A percentile compares a stretch with the other conserved stretches of the same genome.
Conservation (phyloP, 345 rosid species). For the Salix dunnii region DNA sequence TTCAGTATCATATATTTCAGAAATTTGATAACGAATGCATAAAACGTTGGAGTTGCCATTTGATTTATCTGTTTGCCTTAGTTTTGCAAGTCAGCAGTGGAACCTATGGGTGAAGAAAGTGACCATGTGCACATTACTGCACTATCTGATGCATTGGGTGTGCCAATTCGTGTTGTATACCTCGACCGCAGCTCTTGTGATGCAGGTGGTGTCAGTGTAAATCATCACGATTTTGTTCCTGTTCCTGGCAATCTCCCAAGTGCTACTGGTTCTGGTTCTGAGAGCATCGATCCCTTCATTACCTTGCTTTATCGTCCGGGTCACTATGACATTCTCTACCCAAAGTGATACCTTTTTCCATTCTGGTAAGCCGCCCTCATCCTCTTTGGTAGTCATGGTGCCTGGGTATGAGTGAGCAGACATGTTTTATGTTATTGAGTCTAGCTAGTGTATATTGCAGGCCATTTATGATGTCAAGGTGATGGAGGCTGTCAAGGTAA, state of each 20-base stretch:
- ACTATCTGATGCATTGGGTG: conserved; percentile 86
- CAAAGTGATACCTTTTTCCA: conserved; percentile 42
- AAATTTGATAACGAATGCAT: not conserved
- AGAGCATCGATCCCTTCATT: conserved; percentile 56
- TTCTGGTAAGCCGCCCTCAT: conserved; percentile 33
- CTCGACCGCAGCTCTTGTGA: conserved; percentile 96
- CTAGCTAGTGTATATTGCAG: conserved; percentile 17
- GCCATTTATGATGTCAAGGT: conserved; percentile 12
- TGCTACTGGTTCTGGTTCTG: conserved; percentile 32
- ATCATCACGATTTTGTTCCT: conserved; percentile 92
- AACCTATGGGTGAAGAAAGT: conserved; percentile 99
- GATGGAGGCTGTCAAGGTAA: conserved; percentile 9
- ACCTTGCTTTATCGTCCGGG: conserved; percentile 95
- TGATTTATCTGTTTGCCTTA: conserved; percentile 29
- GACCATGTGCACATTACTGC: conserved; percentile 98
- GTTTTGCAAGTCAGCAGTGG: conserved; percentile 99
- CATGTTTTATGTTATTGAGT: not conserved
- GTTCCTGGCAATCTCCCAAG: conserved; percentile 20
- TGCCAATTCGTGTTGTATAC: conserved; percentile 86
- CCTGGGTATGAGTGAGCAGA: not conserved
- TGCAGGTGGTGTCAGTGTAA: conserved; percentile 61
- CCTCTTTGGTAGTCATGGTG: not conserved
- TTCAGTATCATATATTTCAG: not conserved
- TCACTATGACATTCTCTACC: conserved; percentile 95
- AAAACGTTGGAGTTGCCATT: conserved; percentile 3